phyloP scores from a whole-genome alignment of 2,329 filamentous ascomycete species.

The Calonectria crousiana region DNA sequence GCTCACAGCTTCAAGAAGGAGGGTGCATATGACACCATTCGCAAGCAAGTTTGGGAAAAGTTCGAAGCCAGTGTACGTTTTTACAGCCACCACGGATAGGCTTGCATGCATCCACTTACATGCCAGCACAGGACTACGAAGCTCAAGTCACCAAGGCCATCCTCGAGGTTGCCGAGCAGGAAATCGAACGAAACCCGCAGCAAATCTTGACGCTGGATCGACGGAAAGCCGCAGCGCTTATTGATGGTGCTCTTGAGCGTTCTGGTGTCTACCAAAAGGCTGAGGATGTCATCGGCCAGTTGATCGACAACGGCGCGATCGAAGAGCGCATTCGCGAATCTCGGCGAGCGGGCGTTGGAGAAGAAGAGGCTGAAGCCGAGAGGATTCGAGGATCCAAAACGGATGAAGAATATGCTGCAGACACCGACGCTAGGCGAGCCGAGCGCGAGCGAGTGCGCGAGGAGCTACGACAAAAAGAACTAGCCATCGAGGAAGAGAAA shows the following conservation, averaged over 20 bases:
- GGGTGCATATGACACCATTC: conserved; percentile 82
- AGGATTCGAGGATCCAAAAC: conserved; percentile 75
- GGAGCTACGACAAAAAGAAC: conserved; percentile 69
- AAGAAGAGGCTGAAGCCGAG: conserved; percentile 76
- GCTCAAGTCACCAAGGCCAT: conserved; percentile 74
- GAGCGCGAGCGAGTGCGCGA: conserved; percentile 73
- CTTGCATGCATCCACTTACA: conserved; percentile 14
- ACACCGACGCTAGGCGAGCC: conserved; percentile 70
- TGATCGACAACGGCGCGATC: conserved; percentile 77
- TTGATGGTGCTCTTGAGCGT: conserved; percentile 83
- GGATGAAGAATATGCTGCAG: conserved; percentile 78
- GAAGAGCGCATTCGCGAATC: conserved; percentile 78
- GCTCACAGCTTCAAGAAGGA: conserved; percentile 90
- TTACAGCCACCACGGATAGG: not conserved
- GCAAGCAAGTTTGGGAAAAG: conserved; percentile 82
- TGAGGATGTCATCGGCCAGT: conserved; percentile 73
- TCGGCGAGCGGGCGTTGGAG: conserved; percentile 75
- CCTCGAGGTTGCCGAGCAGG: conserved; percentile 76
- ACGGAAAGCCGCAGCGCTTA: conserved; percentile 78
- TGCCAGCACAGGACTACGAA: conserved; percentile 72
- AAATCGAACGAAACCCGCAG: conserved; percentile 80
- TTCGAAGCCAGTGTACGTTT: conserved; percentile 75
- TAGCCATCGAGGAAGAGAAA: conserved; percentile 72
- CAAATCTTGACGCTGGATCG: conserved; percentile 80
- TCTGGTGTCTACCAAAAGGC: conserved; percentile 81